Conservation (phyloP, 441 rosid species). For the Jatropha podagrica region DNA sequence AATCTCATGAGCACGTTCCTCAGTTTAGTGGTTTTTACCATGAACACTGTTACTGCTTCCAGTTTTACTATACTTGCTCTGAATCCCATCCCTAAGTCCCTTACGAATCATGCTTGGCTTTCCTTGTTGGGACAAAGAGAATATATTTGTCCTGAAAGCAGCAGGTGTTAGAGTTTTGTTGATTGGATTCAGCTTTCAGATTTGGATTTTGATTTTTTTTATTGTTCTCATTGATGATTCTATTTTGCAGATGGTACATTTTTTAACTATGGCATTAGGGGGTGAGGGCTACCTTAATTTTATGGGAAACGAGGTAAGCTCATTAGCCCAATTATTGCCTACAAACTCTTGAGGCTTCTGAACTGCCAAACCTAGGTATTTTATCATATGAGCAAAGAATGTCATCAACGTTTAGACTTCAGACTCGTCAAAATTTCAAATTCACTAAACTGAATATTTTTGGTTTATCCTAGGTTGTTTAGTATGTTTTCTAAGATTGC, state of each 20-base stretch:
- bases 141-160: not conserved
- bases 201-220: slow-evolving; percentile 3
- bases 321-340: slow-evolving; percentile 15
- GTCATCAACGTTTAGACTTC: not conserved
- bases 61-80: not conserved
- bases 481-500: not conserved
- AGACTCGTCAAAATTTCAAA: not conserved
- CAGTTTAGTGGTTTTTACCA: not conserved
- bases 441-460: not conserved
- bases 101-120: not conserved
- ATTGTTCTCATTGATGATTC: slow-evolving; percentile 4
- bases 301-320: slow-evolving; percentile 82
- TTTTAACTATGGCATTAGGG: slow-evolving; percentile 79
- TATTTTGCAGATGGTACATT: slow-evolving; percentile 73
- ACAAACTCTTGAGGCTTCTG: slow-evolving; percentile 6
- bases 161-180: not conserved
- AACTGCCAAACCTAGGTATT: not conserved
- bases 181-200: slow-evolving; percentile 17
- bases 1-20: not conserved
- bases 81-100: slow-evolving; percentile 6
- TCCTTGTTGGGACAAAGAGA: not conserved
- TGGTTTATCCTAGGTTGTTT: not conserved
- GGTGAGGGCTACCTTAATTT: slow-evolving; percentile 89
- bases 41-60: slow-evolving; percentile 6
- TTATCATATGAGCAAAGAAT: not conserved